phyloP scores from a whole-genome alignment of 306 rosid genomes.

The Parietaria judaica region DNA sequence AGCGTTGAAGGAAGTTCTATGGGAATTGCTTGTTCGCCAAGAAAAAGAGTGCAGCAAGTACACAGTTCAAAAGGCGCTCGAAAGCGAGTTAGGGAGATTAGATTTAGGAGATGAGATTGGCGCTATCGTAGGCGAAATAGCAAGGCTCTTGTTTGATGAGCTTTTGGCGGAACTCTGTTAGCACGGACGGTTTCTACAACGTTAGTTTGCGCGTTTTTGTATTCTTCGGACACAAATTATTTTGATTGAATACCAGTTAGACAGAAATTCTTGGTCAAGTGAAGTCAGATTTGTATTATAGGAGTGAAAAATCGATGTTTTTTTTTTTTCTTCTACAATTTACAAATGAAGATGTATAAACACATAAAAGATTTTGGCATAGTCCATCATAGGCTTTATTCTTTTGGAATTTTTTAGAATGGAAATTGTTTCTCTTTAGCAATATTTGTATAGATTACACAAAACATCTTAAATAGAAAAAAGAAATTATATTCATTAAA shows the following conservation, averaged over 20 bases:
- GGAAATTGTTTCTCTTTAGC: background rate
- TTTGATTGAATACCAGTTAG: slow-evolving; percentile 2
- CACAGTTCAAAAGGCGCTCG: slow-evolving; percentile 27
- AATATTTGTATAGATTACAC: background rate
- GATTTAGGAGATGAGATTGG: slow-evolving; percentile 59
- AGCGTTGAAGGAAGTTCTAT: slow-evolving; percentile 62
- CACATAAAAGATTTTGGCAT: no score
- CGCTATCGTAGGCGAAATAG: slow-evolving; percentile 53
- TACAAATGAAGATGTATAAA: no score
- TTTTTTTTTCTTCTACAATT: no score
- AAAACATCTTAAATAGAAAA: background rate
- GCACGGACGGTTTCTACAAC: slow-evolving; percentile 23
- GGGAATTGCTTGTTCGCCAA: slow-evolving; percentile 49
- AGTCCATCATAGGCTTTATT: no score
- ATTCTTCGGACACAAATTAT: slow-evolving; percentile 1
- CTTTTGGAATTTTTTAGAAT: no score
- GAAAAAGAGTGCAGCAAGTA: slow-evolving; percentile 44
- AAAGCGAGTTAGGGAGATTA: slow-evolving; percentile 44
- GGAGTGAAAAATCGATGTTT: background rate
- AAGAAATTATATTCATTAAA: background rate
- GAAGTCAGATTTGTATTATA: slow-evolving; percentile 17
- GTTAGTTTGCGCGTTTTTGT: slow-evolving; percentile 13
- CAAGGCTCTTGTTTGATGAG: slow-evolving; percentile 48
- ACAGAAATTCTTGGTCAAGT: slow-evolving; percentile 31
- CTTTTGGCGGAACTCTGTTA: slow-evolving; percentile 49